phyloP scores from a whole-genome alignment of 768 basidiomycete genomes.

The Rickenella mellea region DNA sequence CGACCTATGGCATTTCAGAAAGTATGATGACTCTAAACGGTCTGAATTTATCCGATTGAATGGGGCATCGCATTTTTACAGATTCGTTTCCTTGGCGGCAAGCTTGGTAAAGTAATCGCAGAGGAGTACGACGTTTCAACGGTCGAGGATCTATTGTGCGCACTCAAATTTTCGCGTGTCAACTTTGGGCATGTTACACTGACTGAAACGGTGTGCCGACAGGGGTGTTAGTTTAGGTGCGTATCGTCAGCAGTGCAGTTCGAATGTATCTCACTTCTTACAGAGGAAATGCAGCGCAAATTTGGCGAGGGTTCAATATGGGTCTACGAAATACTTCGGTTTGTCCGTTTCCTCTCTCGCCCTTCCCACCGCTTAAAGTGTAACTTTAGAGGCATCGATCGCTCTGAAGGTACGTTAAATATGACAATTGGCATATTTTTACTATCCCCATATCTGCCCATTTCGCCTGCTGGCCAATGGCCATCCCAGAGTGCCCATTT shows the following conservation, averaged over 20 bases:
- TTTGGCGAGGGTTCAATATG: slow-evolving; percentile 81
- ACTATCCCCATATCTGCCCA: not conserved
- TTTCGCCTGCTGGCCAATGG: no score
- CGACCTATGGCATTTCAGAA: slow-evolving; percentile 83
- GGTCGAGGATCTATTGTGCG: slow-evolving; percentile 85
- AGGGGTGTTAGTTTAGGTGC: slow-evolving; percentile 53
- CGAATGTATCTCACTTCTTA: slow-evolving; percentile 11
- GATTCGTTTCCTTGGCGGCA: slow-evolving; percentile 94
- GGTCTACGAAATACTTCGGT: slow-evolving; percentile 90
- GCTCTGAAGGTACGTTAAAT: slow-evolving; percentile 67
- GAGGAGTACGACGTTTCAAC: slow-evolving; percentile 83
- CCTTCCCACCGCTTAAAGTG: not conserved
- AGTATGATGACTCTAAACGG: slow-evolving; percentile 26
- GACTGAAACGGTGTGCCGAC: slow-evolving; percentile 1
- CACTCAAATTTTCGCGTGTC: slow-evolving; percentile 5
- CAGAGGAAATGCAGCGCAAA: slow-evolving; percentile 72
- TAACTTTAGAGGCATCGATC: slow-evolving; percentile 68
- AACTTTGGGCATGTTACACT: not conserved
- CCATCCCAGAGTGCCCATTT: no score
- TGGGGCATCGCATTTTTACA: slow-evolving; percentile 17
- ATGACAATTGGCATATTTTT: no score
- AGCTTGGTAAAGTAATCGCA: slow-evolving; percentile 81
- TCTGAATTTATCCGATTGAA: not conserved
- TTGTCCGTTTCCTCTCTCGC: slow-evolving; percentile 11
- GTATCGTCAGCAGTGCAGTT: no score